phyloP scores from a whole-genome alignment of 2,329 filamentous ascomycete species.

The Aureobasidium sp. region DNA sequence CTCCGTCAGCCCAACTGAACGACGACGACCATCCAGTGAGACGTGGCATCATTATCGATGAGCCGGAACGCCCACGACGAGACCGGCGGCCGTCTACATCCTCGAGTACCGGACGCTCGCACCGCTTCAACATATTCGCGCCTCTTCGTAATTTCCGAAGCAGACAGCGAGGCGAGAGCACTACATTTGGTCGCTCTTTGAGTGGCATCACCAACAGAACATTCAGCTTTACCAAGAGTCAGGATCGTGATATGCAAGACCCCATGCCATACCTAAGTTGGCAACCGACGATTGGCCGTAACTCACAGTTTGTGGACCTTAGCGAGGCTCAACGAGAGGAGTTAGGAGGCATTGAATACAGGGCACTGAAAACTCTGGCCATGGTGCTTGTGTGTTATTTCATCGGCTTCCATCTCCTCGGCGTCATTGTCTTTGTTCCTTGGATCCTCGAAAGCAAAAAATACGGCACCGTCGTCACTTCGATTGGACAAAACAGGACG shows the following conservation, averaged over 20 bases:
- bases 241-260: slow-evolving; percentile 45
- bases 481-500: slow-evolving; percentile 54
- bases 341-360: slow-evolving; percentile 91
- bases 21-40: slow-evolving; percentile 35
- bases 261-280: slow-evolving; percentile 87
- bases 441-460: slow-evolving; percentile 64
- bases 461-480: slow-evolving; percentile 61
- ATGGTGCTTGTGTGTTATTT: slow-evolving; percentile 73
- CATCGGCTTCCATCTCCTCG: slow-evolving; percentile 73
- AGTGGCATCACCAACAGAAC: slow-evolving; percentile 17
- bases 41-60: slow-evolving; percentile 60
- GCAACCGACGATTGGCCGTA: slow-evolving; percentile 84
- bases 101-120: not conserved
- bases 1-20: slow-evolving; percentile 24
- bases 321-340: slow-evolving; percentile 90
- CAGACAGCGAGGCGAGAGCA: not conserved
- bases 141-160: slow-evolving; percentile 5
- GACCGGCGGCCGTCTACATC: slow-evolving; percentile 17
- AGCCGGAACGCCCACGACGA: slow-evolving; percentile 46
- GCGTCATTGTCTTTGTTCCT: slow-evolving; percentile 64
- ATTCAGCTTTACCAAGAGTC: slow-evolving; percentile 25
- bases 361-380: slow-evolving; percentile 78
- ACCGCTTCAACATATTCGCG: slow-evolving; percentile 17
- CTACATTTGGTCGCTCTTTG: slow-evolving; percentile 10
- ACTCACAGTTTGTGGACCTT: slow-evolving; percentile 84